Evolutionary conservation across 192 early-diverging fungal genomes (phyloP), one percentile per base, ranked within the genome.

Genomic region (Linnemannia elongata): DNA sequence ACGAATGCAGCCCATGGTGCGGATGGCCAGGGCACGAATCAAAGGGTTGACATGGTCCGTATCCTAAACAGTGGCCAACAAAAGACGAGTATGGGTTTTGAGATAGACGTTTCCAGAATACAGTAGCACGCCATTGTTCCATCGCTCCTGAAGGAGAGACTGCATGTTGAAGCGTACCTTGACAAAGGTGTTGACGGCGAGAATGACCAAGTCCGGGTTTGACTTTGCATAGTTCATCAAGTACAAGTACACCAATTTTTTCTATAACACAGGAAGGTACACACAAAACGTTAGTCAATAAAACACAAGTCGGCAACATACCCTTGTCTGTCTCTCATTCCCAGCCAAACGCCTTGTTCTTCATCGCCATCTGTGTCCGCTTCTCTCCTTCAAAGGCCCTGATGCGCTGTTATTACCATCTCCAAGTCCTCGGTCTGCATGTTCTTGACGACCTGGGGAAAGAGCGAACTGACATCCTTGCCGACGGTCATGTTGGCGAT

Each of bases 401-500:
- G 33, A 9, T 5, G 72, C 89, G 0, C 33, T 57, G 24, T 41
- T 33, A 12, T 66, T 79, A 79, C 77, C 77, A 79, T 79, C 80
- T 99, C 97, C 45, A 99, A 88, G 88, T 99, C 96, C 76, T 98
- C 98, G 9, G 97, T 98, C 88, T 99, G 97, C 98, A 99, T 99
- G 91, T 98, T 98, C 84, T 99, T 99, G 45, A 99, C 92, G n/a
- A 99, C 97, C 82, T 99, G 97, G 0, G 97, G 95, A 74, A 99
- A 99, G 36, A 99, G 92, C 4, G 94, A 93, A 74, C 93, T 95
- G 73, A 99, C 98, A 88, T 99, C 98, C 82, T 99, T 99, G 78
- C 98, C 98, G 49, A 99, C 96, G 10, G 98, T 99, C 98, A 99
- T 99, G 90, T 99, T 99, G 57, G 98, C 98, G 87, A 99, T 99